A percentile compares a stretch with the other conserved stretches of the same genome.
phyloP scores from a whole-genome alignment of 306 rosid species.

The Corylus heterophylla region DNA sequence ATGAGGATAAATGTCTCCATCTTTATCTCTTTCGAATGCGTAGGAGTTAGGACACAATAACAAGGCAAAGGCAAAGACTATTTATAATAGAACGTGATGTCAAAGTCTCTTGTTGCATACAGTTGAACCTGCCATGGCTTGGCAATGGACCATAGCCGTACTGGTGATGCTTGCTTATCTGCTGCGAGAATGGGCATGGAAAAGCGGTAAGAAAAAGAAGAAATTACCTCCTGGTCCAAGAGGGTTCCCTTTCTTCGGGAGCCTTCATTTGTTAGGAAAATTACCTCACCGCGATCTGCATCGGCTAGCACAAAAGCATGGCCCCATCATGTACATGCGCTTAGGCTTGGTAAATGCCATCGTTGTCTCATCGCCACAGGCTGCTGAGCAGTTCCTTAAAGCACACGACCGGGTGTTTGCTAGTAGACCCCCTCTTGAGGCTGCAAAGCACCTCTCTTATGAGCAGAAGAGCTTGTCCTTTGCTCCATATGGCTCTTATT shows the following conservation, averaged over 20 bases:
- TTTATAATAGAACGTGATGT: too few relatives aligned
- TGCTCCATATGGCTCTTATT: too few relatives aligned
- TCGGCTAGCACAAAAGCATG: conserved; percentile 48
- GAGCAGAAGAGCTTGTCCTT: too few relatives aligned
- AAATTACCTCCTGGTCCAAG: conserved; percentile 70
- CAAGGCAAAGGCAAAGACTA: too few relatives aligned
- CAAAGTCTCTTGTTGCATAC: too few relatives aligned
- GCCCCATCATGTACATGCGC: conserved; percentile 57
- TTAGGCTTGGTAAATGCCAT: conserved; percentile 54
- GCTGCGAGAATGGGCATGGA: conserved; percentile 24
- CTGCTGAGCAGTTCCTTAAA: conserved; percentile 66
- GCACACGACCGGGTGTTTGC: conserved; percentile 65
- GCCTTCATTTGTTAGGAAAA: conserved; percentile 48
- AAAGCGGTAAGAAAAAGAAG: conserved; percentile 25
- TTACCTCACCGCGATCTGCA: conserved; percentile 31
- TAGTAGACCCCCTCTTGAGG: neutral
- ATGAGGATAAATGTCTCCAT: too few relatives aligned
- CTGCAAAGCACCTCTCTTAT: too few relatives aligned
- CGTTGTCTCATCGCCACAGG: conserved; percentile 71
- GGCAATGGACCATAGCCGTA: conserved; percentile 31
- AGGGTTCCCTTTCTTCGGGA: conserved; percentile 54
- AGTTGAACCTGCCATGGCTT: neutral
- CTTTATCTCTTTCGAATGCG: too few relatives aligned
- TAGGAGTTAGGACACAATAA: too few relatives aligned
- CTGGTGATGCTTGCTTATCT: conserved; percentile 34